Conservation (phyloP, 2,329 filamentous ascomycete species). For the Penicillium sp. region DNA sequence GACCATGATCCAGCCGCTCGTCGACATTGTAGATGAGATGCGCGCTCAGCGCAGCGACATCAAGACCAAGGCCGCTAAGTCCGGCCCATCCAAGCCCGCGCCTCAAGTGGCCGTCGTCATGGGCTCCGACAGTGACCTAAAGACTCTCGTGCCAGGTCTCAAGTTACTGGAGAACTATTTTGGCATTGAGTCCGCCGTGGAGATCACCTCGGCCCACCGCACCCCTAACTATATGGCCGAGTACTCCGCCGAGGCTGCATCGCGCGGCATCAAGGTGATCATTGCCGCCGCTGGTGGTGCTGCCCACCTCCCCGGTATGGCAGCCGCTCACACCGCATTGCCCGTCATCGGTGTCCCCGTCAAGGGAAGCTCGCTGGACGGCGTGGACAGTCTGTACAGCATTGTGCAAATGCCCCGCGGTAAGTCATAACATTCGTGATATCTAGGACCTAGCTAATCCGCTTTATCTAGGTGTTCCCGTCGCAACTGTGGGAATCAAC, state of each 20-base stretch:
- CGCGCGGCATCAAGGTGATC: slow-evolving; percentile 65
- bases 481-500: slow-evolving; percentile 73
- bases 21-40: slow-evolving; percentile 74
- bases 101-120: slow-evolving; percentile 46
- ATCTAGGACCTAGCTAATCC: slow-evolving; percentile 15
- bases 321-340: slow-evolving; percentile 64
- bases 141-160: slow-evolving; percentile 43
- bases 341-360: slow-evolving; percentile 76
- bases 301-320: slow-evolving; percentile 70
- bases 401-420: slow-evolving; percentile 71
- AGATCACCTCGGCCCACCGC: slow-evolving; percentile 56
- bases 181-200: slow-evolving; percentile 42
- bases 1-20: slow-evolving; percentile 63
- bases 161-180: slow-evolving; percentile 43
- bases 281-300: slow-evolving; percentile 73
- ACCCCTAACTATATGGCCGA: slow-evolving; percentile 67
- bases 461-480: slow-evolving; percentile 57
- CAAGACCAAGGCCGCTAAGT: slow-evolving; percentile 31
- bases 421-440: slow-evolving; percentile 32
- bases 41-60: slow-evolving; percentile 51
- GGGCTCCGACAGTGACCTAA: slow-evolving; percentile 48
- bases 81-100: slow-evolving; percentile 30
- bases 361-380: slow-evolving; percentile 67
- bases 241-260: slow-evolving; percentile 60
- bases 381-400: slow-evolving; percentile 64